Base-by-base conservation (phyloP, 192 early-diverging fungal species). In the Chytriomyces sp. region DNA sequence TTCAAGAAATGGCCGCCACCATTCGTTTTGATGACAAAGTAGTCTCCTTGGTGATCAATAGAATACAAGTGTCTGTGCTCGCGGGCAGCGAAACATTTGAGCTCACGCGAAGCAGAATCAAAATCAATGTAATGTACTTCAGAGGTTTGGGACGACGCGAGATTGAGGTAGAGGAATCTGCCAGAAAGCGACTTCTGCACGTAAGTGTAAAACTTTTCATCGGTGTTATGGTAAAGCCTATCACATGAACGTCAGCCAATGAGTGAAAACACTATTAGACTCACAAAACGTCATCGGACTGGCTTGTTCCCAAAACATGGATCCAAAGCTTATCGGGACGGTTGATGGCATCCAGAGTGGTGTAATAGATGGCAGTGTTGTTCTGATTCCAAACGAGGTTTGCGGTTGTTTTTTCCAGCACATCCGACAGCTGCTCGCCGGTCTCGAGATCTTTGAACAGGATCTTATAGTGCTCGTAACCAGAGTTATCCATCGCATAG, bases 181-280 rank as follows among this genome's bases (percentile, higher is more conserved):
- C 78, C 80, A 59, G 85, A 73, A 55, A 77, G 78, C 3, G 84
- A 78, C 49, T 89, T 89, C n/a, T 82, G 80, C 69, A 89, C 52
- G 12, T 82, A 77, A 26, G 88, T 40, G 52, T 80, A 88, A 36
- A 82, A 89, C 87, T 86, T 89, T 64, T 89, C 87, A 68, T 89
- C 87, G 14, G 28, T 59, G 53, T 89, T 86, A 32, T 89, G 80
- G 52, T 78, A 88, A 7, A 88, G 41, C 7, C 41, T 44, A 19
- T 10, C 8, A 19, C 7, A 44, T 44, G 41, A 19, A n/a, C n/a
- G n/a, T 57, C 7, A 57, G 26, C 8, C 8, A 61, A 44, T 19
- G 41, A 44, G 41, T 44, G 8, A 44, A 44, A 44, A 44, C 41
- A 19, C 8, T 10, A 10, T 10, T 44, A 7, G 41, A 44, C 41